Evolutionary conservation across 768 basidiomycete species (phyloP), one percentile per base, ranked within the genome.

Genomic region (Lactarius psammicola): DNA sequence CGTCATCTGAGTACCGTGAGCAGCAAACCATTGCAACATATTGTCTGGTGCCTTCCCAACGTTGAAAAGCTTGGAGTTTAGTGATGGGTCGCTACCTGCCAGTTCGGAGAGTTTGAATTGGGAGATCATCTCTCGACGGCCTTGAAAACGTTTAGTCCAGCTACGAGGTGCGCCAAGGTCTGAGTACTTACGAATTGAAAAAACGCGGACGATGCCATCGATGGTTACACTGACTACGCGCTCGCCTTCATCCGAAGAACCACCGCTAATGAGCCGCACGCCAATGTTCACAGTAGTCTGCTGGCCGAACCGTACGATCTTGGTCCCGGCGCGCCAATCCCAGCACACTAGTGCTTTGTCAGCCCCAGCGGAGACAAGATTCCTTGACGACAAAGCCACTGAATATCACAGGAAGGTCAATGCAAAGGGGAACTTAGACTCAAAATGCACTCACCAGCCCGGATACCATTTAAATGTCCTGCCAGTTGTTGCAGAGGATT

Each of bases 11-110:
- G 86, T 84, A 0, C 92, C 93, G 69, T 94, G 92, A 1, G 93
- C 92, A 7, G 92, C 92, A 73, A 95, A 94, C 92, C 92, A 94
- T 84, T 94, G 92, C 13, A 94, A 80, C 92, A 92, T 92, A 74
- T 92, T 93, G 71, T 94, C 89, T 33, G 91, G 86, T 0, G 91
- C 90, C 28, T 83, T 74, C 1, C 94, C 94, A 10, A 95, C 88
- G 69, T 92, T 86, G 70, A 85, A 84, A 62, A 95, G 73, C 71
- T 86, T 90, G 1, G 85, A 76, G 66, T 82, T 87, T 70, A 91
- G 72, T 28, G 84, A 78, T 20, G 88, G 87, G 74, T 94, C 88
- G 0, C 83, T 76, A 0, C 77, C 85, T 23, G 87, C 90, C 53
- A 96, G 77, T 65, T 94, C 91, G 2, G 87, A 85, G 53, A 96